Conservation (phyloP, 73 alveolate genomes). For the Urostyla sp. region DNA sequence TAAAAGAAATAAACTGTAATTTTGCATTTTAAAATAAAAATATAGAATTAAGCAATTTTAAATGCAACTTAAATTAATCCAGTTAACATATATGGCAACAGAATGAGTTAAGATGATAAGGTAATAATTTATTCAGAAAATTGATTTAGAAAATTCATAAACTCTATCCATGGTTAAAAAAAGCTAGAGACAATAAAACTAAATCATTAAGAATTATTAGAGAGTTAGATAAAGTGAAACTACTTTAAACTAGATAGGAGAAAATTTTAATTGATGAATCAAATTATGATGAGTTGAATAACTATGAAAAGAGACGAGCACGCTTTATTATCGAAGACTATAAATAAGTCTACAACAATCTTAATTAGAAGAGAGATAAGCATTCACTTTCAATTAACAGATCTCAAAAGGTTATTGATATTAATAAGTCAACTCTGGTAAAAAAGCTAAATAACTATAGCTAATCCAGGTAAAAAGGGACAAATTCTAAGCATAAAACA, state of each 20-base stretch:
- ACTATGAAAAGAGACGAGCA: slow-evolving; percentile 44
- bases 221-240: slow-evolving; percentile 33
- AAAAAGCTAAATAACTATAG: too few species aligned
- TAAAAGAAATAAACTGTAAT: slow-evolving; percentile 23
- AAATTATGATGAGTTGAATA: slow-evolving; percentile 34
- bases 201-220: slow-evolving; percentile 26
- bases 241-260: slow-evolving; percentile 6
- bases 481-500: too few species aligned
- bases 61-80: slow-evolving; percentile 48
- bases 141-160: not conserved
- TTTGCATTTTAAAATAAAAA: not conserved
- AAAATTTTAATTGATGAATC: slow-evolving; percentile 3
- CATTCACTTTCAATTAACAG: not conserved
- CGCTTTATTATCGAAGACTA: slow-evolving; percentile 7
- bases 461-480: too few species aligned
- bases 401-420: too few species aligned
- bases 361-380: not conserved
- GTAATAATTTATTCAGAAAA: not conserved
- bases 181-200: slow-evolving; percentile 41
- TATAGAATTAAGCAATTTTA: slow-evolving; percentile 33
- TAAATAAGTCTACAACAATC: not conserved
- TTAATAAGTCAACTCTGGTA: too few species aligned
- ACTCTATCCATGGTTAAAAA: slow-evolving; percentile 50
- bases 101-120: slow-evolving; percentile 3
- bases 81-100: slow-evolving; percentile 32